phyloP scores from a whole-genome alignment of 768 basidiomycete genomes.

The Cantharellus cinnabarinus region DNA sequence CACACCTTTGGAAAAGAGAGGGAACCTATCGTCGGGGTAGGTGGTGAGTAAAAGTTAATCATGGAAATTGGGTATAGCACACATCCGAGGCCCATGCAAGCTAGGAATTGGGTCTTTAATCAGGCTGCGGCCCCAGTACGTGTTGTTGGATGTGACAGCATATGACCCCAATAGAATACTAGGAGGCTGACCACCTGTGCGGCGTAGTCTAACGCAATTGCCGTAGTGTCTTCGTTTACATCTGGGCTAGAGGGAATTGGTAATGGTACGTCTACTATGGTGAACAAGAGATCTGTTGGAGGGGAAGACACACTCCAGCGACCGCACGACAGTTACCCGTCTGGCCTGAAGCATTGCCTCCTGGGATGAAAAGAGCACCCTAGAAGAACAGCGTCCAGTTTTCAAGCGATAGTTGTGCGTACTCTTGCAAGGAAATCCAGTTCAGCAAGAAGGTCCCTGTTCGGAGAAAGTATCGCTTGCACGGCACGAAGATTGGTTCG shows the following conservation, averaged over 20 bases:
- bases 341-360: not conserved
- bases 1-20: conserved; percentile 47
- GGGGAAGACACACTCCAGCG: conserved; percentile 55
- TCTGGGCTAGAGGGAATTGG: conserved; percentile 59
- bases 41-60: not conserved
- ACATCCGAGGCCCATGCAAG: conserved; percentile 93
- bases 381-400: no score
- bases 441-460: no score
- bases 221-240: conserved; percentile 68
- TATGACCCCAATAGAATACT: conserved; percentile 54
- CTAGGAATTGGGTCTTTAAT: conserved; percentile 84
- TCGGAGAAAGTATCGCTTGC: no score
- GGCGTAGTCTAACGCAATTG: conserved; percentile 77
- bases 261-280: conserved; percentile 71
- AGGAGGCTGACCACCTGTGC: conserved; percentile 74
- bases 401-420: no score
- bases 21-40: conserved; percentile 41
- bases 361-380: no score
- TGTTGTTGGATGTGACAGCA: conserved; percentile 73
- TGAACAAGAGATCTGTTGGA: conserved; percentile 70
- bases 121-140: conserved; percentile 72
- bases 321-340: conserved; percentile 31
- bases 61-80: conserved; percentile 14
- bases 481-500: conserved; percentile 26
- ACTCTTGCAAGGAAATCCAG: no score